Evolutionary conservation across 2,329 filamentous ascomycete genomes (phyloP).

Genomic region (Trichoderma aggressivum): DNA sequence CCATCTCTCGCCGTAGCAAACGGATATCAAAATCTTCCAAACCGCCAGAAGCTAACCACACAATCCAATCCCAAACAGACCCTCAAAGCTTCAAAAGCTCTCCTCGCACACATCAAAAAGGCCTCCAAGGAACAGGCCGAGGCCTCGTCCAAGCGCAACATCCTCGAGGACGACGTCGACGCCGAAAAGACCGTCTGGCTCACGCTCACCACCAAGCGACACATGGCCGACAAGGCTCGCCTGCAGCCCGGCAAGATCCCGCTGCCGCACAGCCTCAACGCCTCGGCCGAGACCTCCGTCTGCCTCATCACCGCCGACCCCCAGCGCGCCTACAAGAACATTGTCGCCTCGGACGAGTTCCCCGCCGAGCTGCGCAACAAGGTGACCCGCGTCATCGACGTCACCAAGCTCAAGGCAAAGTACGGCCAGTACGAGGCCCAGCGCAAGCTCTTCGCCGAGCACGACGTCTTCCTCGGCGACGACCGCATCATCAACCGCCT

Average conservation of each 20-base stretch:
- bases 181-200: constrained; percentile 58
- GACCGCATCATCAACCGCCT: constrained; percentile 75
- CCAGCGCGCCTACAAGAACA: constrained; percentile 86
- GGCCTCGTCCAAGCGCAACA: constrained; percentile 51
- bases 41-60: constrained; percentile 16
- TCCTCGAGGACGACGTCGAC: constrained; percentile 47
- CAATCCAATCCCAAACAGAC: constrained; percentile 38
- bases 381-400: constrained; percentile 74
- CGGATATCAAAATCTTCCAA: background rate
- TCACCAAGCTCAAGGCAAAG: constrained; percentile 75
- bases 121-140: constrained; percentile 46
- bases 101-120: constrained; percentile 60
- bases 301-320: constrained; percentile 81
- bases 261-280: constrained; percentile 73
- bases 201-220: constrained; percentile 61
- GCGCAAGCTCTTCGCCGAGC: constrained; percentile 77
- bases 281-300: constrained; percentile 62
- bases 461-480: constrained; percentile 92
- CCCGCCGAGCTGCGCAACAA: constrained; percentile 62
- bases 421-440: constrained; percentile 86
- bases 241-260: constrained; percentile 81
- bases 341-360: constrained; percentile 71
- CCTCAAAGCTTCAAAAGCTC: constrained; percentile 60
- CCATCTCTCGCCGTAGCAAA: background rate
- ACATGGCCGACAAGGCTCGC: constrained; percentile 67